A percentile compares a stretch with the other conserved stretches of the same genome.
phyloP scores from a whole-genome alignment of 176 grass and related monocot genomes.

The Tillandsia fasciculata region DNA sequence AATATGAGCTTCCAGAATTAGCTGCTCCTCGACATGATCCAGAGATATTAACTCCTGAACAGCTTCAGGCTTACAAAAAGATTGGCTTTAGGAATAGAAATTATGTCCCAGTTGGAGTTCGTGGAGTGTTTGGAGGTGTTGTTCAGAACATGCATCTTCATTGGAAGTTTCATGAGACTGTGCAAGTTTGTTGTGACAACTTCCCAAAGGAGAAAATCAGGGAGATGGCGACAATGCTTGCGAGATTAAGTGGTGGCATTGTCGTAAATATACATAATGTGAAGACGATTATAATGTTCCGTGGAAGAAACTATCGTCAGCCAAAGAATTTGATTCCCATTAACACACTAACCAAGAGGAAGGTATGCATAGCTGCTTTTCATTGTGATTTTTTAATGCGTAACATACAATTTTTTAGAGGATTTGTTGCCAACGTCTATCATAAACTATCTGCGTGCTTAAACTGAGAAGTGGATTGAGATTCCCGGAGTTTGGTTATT shows the following conservation, averaged over 20 bases:
- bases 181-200: slow-evolving; percentile 96
- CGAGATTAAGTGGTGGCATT: slow-evolving; percentile 93
- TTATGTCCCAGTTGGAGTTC: slow-evolving; percentile 87
- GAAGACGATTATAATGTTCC: slow-evolving; percentile 98
- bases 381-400: not conserved
- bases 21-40: slow-evolving; percentile 86
- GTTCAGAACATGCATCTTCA: slow-evolving; percentile 99
- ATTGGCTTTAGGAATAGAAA: slow-evolving; percentile 96
- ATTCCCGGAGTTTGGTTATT: not conserved
- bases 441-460: not conserved
- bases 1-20: slow-evolving; percentile 87
- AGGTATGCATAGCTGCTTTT: slow-evolving; percentile 43
- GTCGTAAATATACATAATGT: slow-evolving; percentile 95
- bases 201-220: slow-evolving; percentile 96
- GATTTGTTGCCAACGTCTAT: not conserved
- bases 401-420: not conserved
- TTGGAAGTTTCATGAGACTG: slow-evolving; percentile 97
- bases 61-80: slow-evolving; percentile 97
- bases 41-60: slow-evolving; percentile 68
- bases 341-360: slow-evolving; percentile 97
- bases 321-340: slow-evolving; percentile 98
- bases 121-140: slow-evolving; percentile 98
- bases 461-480: not conserved
- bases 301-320: slow-evolving; percentile 91
- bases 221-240: slow-evolving; percentile 90